Base-by-base conservation (phyloP, 2,329 filamentous ascomycete species). In the Fusarium algeriense region DNA sequence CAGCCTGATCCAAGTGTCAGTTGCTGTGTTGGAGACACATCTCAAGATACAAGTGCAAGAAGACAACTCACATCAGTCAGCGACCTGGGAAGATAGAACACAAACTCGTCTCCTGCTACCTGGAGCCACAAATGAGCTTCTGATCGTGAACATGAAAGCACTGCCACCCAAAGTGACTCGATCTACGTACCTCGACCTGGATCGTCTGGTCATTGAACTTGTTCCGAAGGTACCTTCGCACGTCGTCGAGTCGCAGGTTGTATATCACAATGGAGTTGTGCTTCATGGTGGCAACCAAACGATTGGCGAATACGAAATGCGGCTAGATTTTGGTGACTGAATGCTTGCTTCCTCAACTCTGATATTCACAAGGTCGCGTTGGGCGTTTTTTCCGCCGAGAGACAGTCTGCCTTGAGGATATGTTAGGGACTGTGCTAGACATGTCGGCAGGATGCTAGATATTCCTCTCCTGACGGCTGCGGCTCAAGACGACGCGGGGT, bases 231-330 rank as follows among this genome's bases (percentile, higher is more conserved):
- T 57, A 53, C 2, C 0, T 7, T 34, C 58, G 40, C 8, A 71
- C 55, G 15, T 23, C 20, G 1, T 49, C 43, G 7, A 9, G 30
- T 15, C 69, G 64, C 15, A 71, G 28, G 13, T 20, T 57, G 40
- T 71, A 71, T 11, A 59, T 59, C 2, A 54, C 5, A 15, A 70
- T 55, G 1, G 57, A 53, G 20, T 67, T 58, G 20, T 55, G 52
- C 43, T 48, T 57, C 61, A 64, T 64, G 34, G 34, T 26, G 32
- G 14, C 49, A 53, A 20, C 9, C 19, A 41, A 41, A 13, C 12
- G 26, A 30, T 54, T 54, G 50, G 26, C 2, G 7, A 19, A 1
- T 15, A 15, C n/a, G 13, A 15, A 32, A 26, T 38, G 15, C 19
- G 35, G 17, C 38, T 61, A 6, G 9, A 28, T 41, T 38, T 19